phyloP scores from a whole-genome alignment of 2,329 filamentous ascomycete genomes.

The Alternaria arborescens region DNA sequence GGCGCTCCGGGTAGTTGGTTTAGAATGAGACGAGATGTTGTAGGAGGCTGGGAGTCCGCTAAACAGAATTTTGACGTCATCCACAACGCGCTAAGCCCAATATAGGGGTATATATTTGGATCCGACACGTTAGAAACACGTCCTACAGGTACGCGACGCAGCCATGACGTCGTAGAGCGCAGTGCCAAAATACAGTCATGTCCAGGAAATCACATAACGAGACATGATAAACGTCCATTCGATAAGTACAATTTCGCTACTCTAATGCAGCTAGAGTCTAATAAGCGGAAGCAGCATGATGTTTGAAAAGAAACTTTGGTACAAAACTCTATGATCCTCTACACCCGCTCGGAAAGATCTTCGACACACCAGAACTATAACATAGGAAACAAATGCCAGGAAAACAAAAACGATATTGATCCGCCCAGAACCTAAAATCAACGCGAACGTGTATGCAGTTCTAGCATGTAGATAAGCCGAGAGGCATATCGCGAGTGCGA shows the following conservation, averaged over 20 bases:
- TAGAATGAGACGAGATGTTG: not conserved
- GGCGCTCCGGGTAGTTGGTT: not conserved
- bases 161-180: not conserved
- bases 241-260: not conserved
- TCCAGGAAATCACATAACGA: not conserved
- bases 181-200: not conserved
- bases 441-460: not conserved
- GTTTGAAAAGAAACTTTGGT: not conserved
- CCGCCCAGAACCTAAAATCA: not conserved
- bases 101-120: not conserved
- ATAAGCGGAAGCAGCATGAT: not conserved
- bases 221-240: not conserved
- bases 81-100: not conserved
- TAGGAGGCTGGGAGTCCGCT: not conserved
- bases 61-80: not conserved
- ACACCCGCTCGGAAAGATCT: not conserved
- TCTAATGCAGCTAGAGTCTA: not conserved
- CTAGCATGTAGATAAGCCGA: not conserved
- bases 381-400: not conserved
- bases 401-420: not conserved
- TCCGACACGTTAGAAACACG: not conserved
- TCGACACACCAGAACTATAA: not conserved
- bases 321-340: not conserved
- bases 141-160: not conserved
- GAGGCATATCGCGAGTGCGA: not conserved